Conservation (phyloP, 768 basidiomycete species). For the Fomitopsis serialis region DNA sequence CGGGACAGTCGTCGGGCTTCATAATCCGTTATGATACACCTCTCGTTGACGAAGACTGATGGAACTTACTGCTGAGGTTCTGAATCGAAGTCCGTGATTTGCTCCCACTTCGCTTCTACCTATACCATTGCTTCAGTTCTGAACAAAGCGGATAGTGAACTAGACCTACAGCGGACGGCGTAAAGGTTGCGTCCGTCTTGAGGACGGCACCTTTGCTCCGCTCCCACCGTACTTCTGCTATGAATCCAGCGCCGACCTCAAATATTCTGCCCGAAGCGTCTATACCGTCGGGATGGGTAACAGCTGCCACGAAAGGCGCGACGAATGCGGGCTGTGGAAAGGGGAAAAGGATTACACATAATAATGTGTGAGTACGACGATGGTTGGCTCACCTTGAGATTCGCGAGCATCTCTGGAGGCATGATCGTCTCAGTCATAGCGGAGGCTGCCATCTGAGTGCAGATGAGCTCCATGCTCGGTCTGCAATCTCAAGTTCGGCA, state of each 20-base stretch:
- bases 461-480: not conserved
- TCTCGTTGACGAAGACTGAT: not conserved
- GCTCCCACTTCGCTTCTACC: conserved; percentile 81
- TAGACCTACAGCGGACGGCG: conserved; percentile 79
- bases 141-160: not conserved
- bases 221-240: conserved; percentile 92
- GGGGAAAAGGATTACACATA: too few relatives aligned
- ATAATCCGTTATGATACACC: not conserved
- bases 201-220: conserved; percentile 82
- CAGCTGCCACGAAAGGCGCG: conserved; percentile 85
- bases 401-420: conserved; percentile 91
- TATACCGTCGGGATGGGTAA: conserved; percentile 80
- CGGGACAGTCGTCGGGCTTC: conserved; percentile 57
- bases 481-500: conserved; percentile 19
- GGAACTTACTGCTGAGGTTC: conserved; percentile 60
- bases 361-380: too few relatives aligned
- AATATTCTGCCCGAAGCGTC: conserved; percentile 81
- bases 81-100: conserved; percentile 70
- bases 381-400: conserved; percentile 51
- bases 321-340: conserved; percentile 75
- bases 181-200: conserved; percentile 86
- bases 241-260: conserved; percentile 89
- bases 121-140: conserved; percentile 19
- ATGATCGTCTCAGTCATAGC: conserved; percentile 94
- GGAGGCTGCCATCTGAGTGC: conserved; percentile 80